phyloP scores from a whole-genome alignment of 805 yeast genomes.

The Candida germanica region DNA sequence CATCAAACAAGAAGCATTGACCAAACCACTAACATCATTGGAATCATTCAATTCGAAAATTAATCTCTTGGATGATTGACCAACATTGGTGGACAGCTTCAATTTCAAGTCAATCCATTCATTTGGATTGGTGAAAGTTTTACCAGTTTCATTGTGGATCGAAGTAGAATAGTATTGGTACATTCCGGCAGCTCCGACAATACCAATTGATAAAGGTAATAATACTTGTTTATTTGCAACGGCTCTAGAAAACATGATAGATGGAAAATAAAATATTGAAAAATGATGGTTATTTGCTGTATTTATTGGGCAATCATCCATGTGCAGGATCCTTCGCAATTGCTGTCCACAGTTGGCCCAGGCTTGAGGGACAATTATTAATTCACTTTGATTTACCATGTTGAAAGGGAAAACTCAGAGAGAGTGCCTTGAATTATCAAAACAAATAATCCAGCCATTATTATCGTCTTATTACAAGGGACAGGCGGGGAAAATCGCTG shows the following conservation, averaged over 20 bases:
- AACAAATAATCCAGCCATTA: constrained; percentile 71
- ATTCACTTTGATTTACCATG: constrained; percentile 16
- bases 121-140: constrained; percentile 59
- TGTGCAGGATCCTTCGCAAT: no score
- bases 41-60: constrained; percentile 65
- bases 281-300: constrained; percentile 1
- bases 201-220: constrained; percentile 25
- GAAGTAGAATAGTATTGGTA: constrained; percentile 24
- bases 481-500: constrained; percentile 82
- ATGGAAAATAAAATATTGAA: not conserved
- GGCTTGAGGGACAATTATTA: no score
- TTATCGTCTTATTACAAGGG: constrained; percentile 77
- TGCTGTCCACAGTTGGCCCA: no score
- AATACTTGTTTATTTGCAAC: constrained; percentile 22
- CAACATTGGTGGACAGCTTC: constrained; percentile 45
- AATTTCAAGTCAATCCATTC: constrained; percentile 72
- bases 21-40: constrained; percentile 72
- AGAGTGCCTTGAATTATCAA: constrained; percentile 50
- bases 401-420: constrained; percentile 27
- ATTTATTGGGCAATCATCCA: constrained; percentile 21
- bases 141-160: constrained; percentile 36
- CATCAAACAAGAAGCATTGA: constrained; percentile 74
- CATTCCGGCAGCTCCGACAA: constrained; percentile 32
- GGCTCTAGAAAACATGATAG: constrained; percentile 20
- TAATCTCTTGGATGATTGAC: constrained; percentile 65